Base-by-base conservation (phyloP, 768 basidiomycete genomes). In the Kwoniella europaea region DNA sequence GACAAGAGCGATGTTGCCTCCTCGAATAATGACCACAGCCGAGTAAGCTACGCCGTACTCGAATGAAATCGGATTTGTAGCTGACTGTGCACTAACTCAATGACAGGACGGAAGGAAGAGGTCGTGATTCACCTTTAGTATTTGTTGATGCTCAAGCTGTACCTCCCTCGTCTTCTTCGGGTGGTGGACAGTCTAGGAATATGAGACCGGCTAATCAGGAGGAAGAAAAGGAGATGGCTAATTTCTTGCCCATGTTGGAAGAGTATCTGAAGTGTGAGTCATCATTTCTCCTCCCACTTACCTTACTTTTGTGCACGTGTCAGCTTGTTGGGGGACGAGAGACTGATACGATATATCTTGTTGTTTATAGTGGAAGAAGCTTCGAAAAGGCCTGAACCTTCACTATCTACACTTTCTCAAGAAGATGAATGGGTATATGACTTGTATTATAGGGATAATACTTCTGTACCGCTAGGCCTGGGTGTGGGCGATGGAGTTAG, bases 201-300 rank as follows among this genome's bases (percentile, higher is more conserved):
- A 13, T 22, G 53, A 41, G 24, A 55, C 24, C 44, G 43, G 15
- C 35, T 43, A 66, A 59, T 46, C 27, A 12, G 35, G 61, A 65
- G 44, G 78, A 73, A 29, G 76, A 82, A 35, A 76, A 76, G 46
- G 80, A 84, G 61, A 79, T 83, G 76, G 83, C 74, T 27, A 79
- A 76, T 24, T 84, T 83, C 71, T 65, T 83, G 55, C 80, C 83
- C 1, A 84, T 84, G 83, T 68, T 84, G 35, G 64, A 81, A 56
- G 81, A 83, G 63, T 80, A 83, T 60, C 71, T 84, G 15, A 70
- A 70, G 20, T 27, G 27, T 27, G 27, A 27, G 27, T 27, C 27
- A 27, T 27, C 27, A 4, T 27, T 27, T 27, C 27, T 27, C 27
- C 27, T 27, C 27, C 27, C 27, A 27, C 27, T 3, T 27, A 27